phyloP scores from a whole-genome alignment of 148 eudicot genomes.

The Chenopodium quinoa region DNA sequence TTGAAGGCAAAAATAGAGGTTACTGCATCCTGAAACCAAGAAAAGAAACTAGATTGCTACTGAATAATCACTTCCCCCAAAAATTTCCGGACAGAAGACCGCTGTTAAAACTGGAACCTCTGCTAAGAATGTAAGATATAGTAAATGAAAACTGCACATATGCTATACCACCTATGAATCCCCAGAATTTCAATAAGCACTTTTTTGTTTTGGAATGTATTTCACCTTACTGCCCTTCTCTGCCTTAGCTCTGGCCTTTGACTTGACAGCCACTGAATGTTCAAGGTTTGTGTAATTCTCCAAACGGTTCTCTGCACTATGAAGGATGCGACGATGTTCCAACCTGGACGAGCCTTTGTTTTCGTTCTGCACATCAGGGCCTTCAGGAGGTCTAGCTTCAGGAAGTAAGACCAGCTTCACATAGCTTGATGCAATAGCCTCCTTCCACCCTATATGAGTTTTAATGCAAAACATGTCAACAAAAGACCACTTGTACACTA shows the following conservation, averaged over 20 bases:
- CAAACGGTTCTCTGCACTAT: slow-evolving; percentile 30
- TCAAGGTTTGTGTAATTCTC: slow-evolving; percentile 16
- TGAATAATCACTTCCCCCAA: slow-evolving; percentile 33
- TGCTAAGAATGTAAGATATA: slow-evolving; percentile 30
- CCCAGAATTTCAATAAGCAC: slow-evolving; percentile 17
- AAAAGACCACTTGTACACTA: neutral
- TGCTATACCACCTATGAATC: slow-evolving; percentile 34
- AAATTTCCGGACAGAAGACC: slow-evolving; percentile 47
- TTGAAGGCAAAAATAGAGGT: neutral
- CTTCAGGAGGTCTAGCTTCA: slow-evolving; percentile 36
- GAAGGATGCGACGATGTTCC: slow-evolving; percentile 19
- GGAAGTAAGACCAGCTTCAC: slow-evolving; percentile 49
- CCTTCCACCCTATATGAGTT: slow-evolving; percentile 72
- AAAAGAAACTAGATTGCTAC: slow-evolving; percentile 10
- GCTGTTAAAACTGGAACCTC: slow-evolving; percentile 46
- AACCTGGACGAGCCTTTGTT: slow-evolving; percentile 27
- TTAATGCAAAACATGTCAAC: neutral
- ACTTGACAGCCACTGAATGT: slow-evolving; percentile 34
- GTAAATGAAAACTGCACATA: slow-evolving; percentile 39
- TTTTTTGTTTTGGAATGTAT: slow-evolving; percentile 56
- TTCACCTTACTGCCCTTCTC: slow-evolving; percentile 46
- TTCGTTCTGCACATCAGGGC: slow-evolving; percentile 26
- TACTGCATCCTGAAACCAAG: slow-evolving; percentile 14
- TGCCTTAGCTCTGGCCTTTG: slow-evolving; percentile 38
- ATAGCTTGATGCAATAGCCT: slow-evolving; percentile 65